Conservation (phyloP, 148 eudicot species). For the Silene latifolia region DNA sequence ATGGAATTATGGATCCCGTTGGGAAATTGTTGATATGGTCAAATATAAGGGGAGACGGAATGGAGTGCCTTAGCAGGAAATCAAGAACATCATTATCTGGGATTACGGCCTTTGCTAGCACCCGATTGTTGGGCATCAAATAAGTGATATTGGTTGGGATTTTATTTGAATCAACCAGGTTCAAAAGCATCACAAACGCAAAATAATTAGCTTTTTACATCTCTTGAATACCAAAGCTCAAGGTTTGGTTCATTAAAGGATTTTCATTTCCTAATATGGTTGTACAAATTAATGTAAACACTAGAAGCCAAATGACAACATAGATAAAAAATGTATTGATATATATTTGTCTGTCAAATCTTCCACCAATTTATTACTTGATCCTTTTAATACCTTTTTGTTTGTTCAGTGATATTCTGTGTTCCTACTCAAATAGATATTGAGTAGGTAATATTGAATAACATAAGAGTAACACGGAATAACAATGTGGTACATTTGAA, state of each 20-base stretch:
- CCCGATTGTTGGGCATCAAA: conserved; percentile 65
- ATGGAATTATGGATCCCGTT: conserved; percentile 52
- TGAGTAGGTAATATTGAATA: too few relatives aligned
- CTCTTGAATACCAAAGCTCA: conserved; percentile 46
- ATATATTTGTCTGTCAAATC: too few relatives aligned
- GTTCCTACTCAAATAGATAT: too few relatives aligned
- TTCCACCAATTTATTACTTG: too few relatives aligned
- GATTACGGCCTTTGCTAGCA: conserved; percentile 40
- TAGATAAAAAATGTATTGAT: too few relatives aligned
- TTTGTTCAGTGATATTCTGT: too few relatives aligned
- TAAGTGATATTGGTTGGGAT: conserved; percentile 61
- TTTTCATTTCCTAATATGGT: conserved; percentile 11
- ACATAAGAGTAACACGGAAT: too few relatives aligned
- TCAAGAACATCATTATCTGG: conserved; percentile 34
- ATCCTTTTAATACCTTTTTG: too few relatives aligned
- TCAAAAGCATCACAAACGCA: conserved; percentile 61
- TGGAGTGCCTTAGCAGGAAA: conserved; percentile 59
- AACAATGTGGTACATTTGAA: too few relatives aligned
- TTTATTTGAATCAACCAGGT: conserved; percentile 45
- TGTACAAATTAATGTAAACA: conserved; percentile 24
- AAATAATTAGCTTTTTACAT: conserved; percentile 75
- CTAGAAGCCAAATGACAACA: conserved; percentile 17
- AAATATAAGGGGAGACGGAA: conserved; percentile 59
- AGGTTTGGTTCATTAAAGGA: conserved; percentile 30
- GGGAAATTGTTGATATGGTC: conserved; percentile 53